Evolutionary conservation across 768 basidiomycete species (phyloP).

Genomic region (Roridomyces roridus): DNA sequence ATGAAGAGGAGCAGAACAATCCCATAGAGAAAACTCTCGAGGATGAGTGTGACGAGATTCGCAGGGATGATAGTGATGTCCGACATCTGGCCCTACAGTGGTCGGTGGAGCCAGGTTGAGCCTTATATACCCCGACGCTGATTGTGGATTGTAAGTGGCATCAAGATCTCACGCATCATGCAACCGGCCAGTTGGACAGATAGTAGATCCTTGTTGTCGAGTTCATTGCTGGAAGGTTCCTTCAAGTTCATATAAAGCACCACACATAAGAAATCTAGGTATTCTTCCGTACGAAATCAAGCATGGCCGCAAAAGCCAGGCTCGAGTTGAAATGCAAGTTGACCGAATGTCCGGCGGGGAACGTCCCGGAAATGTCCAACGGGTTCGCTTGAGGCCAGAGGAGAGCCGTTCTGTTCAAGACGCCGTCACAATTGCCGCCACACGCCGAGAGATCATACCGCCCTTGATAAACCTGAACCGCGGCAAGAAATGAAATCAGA

Average conservation of each 20-base stretch:
- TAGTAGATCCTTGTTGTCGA: too few species aligned
- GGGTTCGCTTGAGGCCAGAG: constrained; percentile 10
- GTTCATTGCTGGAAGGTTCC: too few species aligned
- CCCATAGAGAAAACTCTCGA: constrained; percentile 21
- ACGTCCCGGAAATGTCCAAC: constrained; percentile 3
- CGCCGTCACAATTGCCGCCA: constrained; percentile 15
- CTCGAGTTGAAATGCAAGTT: constrained; percentile 11
- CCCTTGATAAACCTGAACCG: constrained; percentile 4
- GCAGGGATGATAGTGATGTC: constrained; percentile 7
- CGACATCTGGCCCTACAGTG: too few species aligned
- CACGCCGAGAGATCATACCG: constrained; percentile 9
- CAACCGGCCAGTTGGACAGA: too few species aligned
- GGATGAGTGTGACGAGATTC: constrained; percentile 15
- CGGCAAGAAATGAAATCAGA: background rate
- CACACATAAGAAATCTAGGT: background rate
- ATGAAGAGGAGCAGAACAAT: constrained; percentile 14
- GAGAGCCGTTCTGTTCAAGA: constrained; percentile 3
- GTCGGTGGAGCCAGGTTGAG: too few species aligned
- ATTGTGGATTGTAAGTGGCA: too few species aligned
- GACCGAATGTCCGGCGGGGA: constrained; percentile 12
- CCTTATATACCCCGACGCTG: too few species aligned
- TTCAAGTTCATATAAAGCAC: too few species aligned
- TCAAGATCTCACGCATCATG: too few species aligned
- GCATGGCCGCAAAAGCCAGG: constrained; percentile 9
- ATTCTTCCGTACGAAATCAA: constrained; percentile 6